Evolutionary conservation across 306 rosid species (phyloP).

Genomic region (Hippophae gyantsensis): DNA sequence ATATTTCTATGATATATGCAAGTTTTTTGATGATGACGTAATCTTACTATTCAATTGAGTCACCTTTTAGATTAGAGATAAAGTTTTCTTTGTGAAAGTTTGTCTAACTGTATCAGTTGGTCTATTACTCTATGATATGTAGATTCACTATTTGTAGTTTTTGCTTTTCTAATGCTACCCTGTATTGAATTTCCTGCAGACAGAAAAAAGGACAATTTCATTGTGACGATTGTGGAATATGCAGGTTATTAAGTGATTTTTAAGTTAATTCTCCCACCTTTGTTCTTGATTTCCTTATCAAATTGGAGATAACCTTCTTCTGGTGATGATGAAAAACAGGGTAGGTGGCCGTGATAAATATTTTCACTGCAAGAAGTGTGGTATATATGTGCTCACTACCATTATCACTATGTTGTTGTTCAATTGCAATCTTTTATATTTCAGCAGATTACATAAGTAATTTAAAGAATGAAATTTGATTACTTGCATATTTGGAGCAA

Average conservation of each 20-base stretch:
- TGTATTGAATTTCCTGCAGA: conserved; percentile 34
- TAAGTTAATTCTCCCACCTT: not conserved
- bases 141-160: conserved; percentile 5
- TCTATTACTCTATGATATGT: not conserved
- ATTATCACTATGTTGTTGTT: too few species aligned
- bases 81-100: conserved; percentile 1
- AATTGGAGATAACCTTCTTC: conserved; percentile 13
- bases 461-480: too few species aligned
- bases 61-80: not conserved
- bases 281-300: not conserved
- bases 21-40: conserved; percentile 90
- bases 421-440: too few species aligned
- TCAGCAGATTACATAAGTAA: too few species aligned
- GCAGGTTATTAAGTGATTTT: conserved; percentile 43
- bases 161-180: conserved; percentile 1
- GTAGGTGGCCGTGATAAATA: conserved; percentile 75
- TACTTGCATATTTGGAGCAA: too few species aligned
- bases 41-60: conserved; percentile 12
- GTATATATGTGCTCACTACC: conserved; percentile 30
- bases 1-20: conserved; percentile 82
- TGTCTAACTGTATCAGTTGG: conserved; percentile 12
- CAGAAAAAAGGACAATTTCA: conserved; percentile 64
- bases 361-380: conserved; percentile 90
- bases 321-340: conserved; percentile 35
- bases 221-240: conserved; percentile 94